A percentile compares a stretch with the other conserved stretches of the same genome.
Evolutionary conservation across 1,284 basidiomycete genomes (phyloP).

Genomic region (Gymnopus androsaceus): DNA sequence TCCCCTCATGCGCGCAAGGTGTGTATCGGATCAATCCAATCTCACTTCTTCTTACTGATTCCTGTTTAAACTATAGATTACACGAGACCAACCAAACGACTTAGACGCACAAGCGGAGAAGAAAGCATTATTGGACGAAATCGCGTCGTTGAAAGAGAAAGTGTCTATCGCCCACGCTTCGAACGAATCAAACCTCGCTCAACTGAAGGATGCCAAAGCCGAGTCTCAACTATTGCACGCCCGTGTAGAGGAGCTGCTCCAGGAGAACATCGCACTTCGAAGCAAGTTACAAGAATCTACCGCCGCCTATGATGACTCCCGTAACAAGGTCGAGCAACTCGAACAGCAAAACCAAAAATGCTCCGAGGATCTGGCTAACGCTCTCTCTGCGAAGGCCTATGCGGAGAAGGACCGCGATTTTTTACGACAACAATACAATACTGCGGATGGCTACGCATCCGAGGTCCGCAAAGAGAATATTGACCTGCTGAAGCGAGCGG

Average conservation of each 20-base stretch:
- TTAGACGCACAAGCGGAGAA: neutral
- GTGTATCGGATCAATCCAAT: too few relatives aligned
- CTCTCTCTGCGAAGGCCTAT: neutral
- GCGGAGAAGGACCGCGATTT: constrained; percentile 5
- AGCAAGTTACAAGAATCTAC: neutral
- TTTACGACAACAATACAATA: constrained; percentile 8
- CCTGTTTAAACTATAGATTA: neutral
- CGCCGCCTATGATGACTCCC: neutral
- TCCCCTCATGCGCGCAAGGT: too few relatives aligned
- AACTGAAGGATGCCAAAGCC: neutral
- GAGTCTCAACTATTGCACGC: neutral
- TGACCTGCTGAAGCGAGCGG: constrained; percentile 47
- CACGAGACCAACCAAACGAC: neutral
- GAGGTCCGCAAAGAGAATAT: constrained; percentile 51
- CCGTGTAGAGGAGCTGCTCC: neutral
- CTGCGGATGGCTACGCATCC: constrained; percentile 8
- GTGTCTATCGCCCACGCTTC: neutral
- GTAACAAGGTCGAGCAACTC: neutral
- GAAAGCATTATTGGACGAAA: neutral
- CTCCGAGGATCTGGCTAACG: neutral
- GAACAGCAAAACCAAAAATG: neutral
- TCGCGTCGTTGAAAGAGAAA: neutral
- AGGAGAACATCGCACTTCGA: neutral
- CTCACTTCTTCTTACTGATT: too few relatives aligned
- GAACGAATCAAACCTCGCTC: neutral